Evolutionary conservation across 2,329 filamentous ascomycete species (phyloP).

Genomic region (Pseudopithomyces chartarum): DNA sequence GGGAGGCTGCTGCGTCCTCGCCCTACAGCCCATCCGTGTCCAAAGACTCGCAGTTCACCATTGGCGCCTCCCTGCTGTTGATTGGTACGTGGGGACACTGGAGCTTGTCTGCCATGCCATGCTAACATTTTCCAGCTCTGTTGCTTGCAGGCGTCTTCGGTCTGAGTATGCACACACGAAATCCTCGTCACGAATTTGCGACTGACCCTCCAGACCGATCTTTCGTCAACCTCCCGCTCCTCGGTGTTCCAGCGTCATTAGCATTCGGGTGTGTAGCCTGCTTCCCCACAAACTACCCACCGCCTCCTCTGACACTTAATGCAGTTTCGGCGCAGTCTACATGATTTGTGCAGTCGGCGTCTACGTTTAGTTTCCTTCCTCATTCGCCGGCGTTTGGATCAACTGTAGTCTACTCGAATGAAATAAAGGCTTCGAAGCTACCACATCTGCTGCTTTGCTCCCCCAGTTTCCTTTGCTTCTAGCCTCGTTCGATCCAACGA

Average conservation of each 20-base stretch:
- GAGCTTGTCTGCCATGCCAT: slow-evolving; percentile 17
- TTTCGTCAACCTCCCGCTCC: slow-evolving; percentile 72
- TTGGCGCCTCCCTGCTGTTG: slow-evolving; percentile 77
- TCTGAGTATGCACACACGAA: slow-evolving; percentile 66
- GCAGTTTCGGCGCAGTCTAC: slow-evolving; percentile 92
- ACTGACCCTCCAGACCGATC: slow-evolving; percentile 70
- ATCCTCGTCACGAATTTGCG: neutral
- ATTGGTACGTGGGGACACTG: slow-evolving; percentile 55
- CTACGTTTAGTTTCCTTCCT: slow-evolving; percentile 73
- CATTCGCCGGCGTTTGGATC: slow-evolving; percentile 33
- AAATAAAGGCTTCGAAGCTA: slow-evolving; percentile 41
- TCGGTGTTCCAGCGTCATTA: slow-evolving; percentile 85
- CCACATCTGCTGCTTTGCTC: slow-evolving; percentile 18
- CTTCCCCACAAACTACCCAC: neutral
- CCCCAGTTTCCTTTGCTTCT: slow-evolving; percentile 8
- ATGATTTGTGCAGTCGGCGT: slow-evolving; percentile 99
- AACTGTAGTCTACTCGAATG: slow-evolving; percentile 46
- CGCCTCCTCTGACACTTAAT: neutral
- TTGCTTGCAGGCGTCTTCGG: slow-evolving; percentile 79
- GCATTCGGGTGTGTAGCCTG: slow-evolving; percentile 76
- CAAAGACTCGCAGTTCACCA: slow-evolving; percentile 82
- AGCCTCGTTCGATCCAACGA: slow-evolving; percentile 6
- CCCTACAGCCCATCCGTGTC: slow-evolving; percentile 80
- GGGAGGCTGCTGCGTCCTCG: slow-evolving; percentile 88
- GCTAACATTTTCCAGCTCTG: slow-evolving; percentile 56